A percentile compares a stretch with the other conserved stretches of the same genome.
Conservation (phyloP, 1,284 basidiomycete genomes). For the Microbotryomycetes sp. region DNA sequence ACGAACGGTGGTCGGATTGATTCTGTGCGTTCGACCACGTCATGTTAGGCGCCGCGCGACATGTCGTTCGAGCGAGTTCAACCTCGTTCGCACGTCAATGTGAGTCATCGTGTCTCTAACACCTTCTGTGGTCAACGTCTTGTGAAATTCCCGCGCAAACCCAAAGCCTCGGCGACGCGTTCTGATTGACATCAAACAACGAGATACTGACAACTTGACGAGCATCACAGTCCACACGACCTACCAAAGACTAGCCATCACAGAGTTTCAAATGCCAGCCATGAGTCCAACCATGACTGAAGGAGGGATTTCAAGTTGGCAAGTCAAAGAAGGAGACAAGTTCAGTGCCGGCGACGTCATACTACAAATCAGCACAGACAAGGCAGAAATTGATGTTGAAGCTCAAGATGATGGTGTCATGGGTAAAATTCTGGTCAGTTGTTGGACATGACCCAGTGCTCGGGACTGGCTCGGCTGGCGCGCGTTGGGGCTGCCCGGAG, state of each 20-base stretch:
- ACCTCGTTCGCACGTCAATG: background rate
- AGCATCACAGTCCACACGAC: background rate
- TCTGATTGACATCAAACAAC: background rate
- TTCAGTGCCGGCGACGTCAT: conserved; percentile 43
- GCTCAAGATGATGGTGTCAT: conserved; percentile 46
- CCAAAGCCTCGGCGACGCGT: no score
- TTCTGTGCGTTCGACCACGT: no score
- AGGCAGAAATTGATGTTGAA: conserved; percentile 45
- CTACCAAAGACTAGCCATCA: background rate
- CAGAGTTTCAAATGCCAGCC: conserved; percentile 21
- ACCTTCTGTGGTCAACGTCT: no score
- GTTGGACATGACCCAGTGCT: background rate
- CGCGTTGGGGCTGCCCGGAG: background rate
- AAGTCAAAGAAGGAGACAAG: conserved; percentile 43
- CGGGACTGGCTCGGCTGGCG: background rate
- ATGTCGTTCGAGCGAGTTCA: background rate
- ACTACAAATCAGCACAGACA: conserved; percentile 39
- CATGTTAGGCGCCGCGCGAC: background rate
- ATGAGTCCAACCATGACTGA: conserved; percentile 39
- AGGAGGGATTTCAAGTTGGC: conserved; percentile 38
- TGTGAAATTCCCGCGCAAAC: no score
- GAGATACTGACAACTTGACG: background rate
- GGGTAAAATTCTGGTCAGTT: conserved; percentile 42
- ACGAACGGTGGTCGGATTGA: no score
- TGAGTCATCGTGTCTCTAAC: no score